These are phyloP conservation scores for Psilocybe azurescens DNA, from an alignment of 768 basidiomycete species.

Conservation along the genomic window DNA sequence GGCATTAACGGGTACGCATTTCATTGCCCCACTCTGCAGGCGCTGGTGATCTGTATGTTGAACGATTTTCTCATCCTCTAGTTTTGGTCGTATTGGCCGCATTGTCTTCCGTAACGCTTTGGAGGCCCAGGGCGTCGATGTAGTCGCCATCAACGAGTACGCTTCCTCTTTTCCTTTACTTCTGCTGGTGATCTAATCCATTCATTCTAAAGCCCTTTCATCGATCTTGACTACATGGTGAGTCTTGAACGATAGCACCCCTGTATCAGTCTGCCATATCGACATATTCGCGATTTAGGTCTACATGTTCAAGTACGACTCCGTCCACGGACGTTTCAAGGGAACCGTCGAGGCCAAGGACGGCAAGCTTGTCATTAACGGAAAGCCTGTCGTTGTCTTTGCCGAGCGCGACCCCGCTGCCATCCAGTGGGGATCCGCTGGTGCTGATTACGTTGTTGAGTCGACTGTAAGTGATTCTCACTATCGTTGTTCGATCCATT, in stretches of 20 bases:
- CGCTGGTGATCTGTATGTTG: background rate
- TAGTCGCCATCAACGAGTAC: conserved; percentile 95
- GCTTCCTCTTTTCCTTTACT: conserved; percentile 31
- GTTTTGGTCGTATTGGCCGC: conserved; percentile 95
- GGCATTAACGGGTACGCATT: conserved; percentile 90
- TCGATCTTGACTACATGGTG: conserved; percentile 96
- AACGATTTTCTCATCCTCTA: conserved; percentile 9
- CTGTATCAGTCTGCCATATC: background rate
- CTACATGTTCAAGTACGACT: conserved; percentile 99
- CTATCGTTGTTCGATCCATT: conserved; percentile 16
- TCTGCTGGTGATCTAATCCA: conserved; percentile 5
- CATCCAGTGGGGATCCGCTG: conserved; percentile 82
- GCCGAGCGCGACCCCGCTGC: conserved; percentile 85
- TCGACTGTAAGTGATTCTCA: conserved; percentile 70
- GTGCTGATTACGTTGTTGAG: conserved; percentile 95
- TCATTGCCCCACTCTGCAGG: background rate
- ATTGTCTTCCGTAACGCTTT: conserved; percentile 97
- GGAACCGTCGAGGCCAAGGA: conserved; percentile 83
- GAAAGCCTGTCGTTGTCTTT: conserved; percentile 77
- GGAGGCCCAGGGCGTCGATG: conserved; percentile 71
- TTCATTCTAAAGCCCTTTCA: conserved; percentile 81
- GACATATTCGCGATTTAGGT: conserved; percentile 50
- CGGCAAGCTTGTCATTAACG: conserved; percentile 88
- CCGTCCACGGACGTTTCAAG: conserved; percentile 92
- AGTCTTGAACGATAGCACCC: too few species aligned